phyloP scores from a whole-genome alignment of 306 rosid species.

The Ormosia semicastrata region DNA sequence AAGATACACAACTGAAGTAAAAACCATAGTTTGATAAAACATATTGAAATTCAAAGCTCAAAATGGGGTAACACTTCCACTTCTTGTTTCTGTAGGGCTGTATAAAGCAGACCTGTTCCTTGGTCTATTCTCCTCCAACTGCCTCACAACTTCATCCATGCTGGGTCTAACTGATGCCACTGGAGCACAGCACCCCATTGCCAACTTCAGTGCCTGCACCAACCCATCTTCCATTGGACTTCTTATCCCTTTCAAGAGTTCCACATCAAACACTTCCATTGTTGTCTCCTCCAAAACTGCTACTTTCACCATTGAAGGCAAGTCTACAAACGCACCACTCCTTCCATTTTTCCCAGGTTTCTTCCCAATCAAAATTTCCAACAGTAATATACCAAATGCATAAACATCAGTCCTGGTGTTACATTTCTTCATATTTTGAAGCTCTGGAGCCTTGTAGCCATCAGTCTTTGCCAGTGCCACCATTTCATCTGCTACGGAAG shows the following conservation, averaged over 20 bases:
- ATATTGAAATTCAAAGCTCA: constrained; percentile 41
- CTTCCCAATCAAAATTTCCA: constrained; percentile 88
- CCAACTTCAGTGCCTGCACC: constrained; percentile 88
- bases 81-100: constrained; percentile 96
- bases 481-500: constrained; percentile 81
- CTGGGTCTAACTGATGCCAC: constrained; percentile 90
- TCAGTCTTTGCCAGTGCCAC: constrained; percentile 76
- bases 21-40: constrained; percentile 36
- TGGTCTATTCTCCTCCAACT: constrained; percentile 97
- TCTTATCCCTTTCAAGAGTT: constrained; percentile 81
- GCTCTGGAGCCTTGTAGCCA: constrained; percentile 93
- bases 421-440: constrained; percentile 93
- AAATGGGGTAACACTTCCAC: constrained; percentile 95
- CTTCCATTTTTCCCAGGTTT: constrained; percentile 86
- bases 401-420: constrained; percentile 87
- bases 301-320: constrained; percentile 91
- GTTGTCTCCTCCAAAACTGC: constrained; percentile 96
- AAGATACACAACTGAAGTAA: constrained; percentile 24
- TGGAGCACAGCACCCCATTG: constrained; percentile 99
- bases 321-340: constrained; percentile 63
- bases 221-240: constrained; percentile 97
- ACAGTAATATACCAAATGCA: constrained; percentile 80
- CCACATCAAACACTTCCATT: constrained; percentile 91
- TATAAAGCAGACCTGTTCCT: constrained; percentile 95
- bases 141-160: constrained; percentile 97